phyloP scores from a whole-genome alignment of 257 asterid genomes.

The Fraxinus pennsylvanica region DNA sequence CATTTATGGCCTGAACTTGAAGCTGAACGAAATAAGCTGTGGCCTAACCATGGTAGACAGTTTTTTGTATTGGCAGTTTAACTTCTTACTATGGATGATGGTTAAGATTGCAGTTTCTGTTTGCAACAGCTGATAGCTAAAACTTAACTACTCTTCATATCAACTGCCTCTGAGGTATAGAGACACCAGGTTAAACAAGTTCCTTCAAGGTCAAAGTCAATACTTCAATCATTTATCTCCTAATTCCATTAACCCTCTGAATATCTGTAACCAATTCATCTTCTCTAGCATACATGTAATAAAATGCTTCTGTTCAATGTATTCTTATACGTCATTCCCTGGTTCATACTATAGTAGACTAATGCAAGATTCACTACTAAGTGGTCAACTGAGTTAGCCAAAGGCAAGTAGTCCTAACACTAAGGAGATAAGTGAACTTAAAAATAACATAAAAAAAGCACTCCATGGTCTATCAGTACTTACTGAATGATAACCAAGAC shows the following conservation, averaged over 20 bases:
- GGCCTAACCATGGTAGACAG: background rate
- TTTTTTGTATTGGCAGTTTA: background rate
- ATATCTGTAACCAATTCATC: background rate
- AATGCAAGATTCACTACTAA: too few species aligned
- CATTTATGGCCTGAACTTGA: background rate
- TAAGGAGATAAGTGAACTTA: background rate
- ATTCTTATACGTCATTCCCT: background rate
- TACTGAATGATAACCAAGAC: conserved; percentile 94
- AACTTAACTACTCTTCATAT: background rate
- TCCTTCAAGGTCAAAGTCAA: background rate
- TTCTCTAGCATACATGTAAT: background rate
- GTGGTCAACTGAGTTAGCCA: background rate
- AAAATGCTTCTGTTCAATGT: background rate
- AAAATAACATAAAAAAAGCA: background rate
- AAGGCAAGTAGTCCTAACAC: background rate
- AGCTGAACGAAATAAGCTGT: background rate
- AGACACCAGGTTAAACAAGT: background rate
- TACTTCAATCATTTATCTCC: background rate
- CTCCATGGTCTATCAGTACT: conserved; percentile 19
- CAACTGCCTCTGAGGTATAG: background rate
- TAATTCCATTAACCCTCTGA: background rate
- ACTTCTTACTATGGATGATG: background rate
- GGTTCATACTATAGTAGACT: background rate
- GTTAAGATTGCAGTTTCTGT: background rate
- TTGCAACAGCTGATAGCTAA: background rate